Evolutionary conservation across 805 yeast genomes (phyloP).

Genomic region (Barnettozyma sucrosica): DNA sequence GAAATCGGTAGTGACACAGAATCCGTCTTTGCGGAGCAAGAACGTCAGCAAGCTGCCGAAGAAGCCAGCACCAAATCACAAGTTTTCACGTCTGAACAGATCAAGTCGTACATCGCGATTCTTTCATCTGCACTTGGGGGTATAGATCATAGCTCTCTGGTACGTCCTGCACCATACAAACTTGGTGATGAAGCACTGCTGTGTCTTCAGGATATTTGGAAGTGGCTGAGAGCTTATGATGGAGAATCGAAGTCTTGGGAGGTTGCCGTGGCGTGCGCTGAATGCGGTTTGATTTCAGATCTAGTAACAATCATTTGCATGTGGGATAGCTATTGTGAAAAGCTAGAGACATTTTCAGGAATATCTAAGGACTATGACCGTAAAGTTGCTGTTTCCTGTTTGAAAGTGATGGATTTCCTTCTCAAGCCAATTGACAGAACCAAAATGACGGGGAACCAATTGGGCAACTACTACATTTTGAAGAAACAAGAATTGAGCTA

Average conservation of each 20-base stretch:
- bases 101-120: constrained; percentile 68
- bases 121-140: constrained; percentile 91
- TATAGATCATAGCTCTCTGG: constrained; percentile 54
- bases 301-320: constrained; percentile 65
- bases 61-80: not conserved
- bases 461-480: constrained; percentile 50
- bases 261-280: constrained; percentile 85
- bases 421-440: constrained; percentile 82
- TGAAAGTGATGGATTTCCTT: constrained; percentile 76
- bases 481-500: constrained; percentile 64
- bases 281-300: constrained; percentile 73
- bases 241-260: constrained; percentile 63
- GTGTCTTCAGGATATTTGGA: constrained; percentile 75
- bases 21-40: not conserved
- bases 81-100: constrained; percentile 11
- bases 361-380: constrained; percentile 38
- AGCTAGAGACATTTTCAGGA: constrained; percentile 20
- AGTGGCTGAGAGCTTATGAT: constrained; percentile 84
- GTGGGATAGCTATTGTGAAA: constrained; percentile 49
- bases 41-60: not conserved
- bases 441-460: constrained; percentile 43
- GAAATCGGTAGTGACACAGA: constrained; percentile 6
- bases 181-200: constrained; percentile 78
- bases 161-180: constrained; percentile 51
- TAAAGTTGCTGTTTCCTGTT: constrained; percentile 60